phyloP scores from a whole-genome alignment of 176 grass and related monocot genomes.

The Musa itinerans region DNA sequence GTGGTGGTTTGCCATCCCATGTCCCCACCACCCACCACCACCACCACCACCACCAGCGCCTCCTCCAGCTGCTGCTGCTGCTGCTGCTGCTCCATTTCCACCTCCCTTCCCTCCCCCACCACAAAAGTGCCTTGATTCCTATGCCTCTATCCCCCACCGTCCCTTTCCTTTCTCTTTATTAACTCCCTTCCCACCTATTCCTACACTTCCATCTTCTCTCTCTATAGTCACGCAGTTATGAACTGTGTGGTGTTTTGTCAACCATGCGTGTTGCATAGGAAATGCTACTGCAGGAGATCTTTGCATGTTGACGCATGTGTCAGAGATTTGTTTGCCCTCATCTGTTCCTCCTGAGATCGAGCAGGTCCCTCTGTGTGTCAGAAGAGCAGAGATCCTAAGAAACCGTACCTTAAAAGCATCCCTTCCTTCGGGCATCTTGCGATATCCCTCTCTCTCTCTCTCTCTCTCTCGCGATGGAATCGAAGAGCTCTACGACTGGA shows the following conservation, averaged over 20 bases:
- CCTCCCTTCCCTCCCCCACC: neutral
- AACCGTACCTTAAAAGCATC: neutral
- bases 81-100: neutral
- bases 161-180: neutral
- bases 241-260: neutral
- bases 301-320: neutral
- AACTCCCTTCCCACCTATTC: neutral
- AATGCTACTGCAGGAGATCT: neutral
- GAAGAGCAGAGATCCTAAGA: neutral
- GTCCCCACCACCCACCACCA: neutral
- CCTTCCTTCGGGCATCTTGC: neutral
- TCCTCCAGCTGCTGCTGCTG: too few species aligned
- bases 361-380: neutral
- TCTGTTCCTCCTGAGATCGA: neutral
- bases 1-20: conserved; percentile 5
- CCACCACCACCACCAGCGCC: too few species aligned
- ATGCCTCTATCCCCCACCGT: neutral
- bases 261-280: too few species aligned
- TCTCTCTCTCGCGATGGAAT: neutral
- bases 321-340: neutral
- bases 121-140: neutral
- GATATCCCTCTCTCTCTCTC: neutral
- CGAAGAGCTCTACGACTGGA: neutral
- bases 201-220: neutral
- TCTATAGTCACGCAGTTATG: neutral